Base-by-base conservation (phyloP, 768 basidiomycete species). In the Polyporus arcularius region DNA sequence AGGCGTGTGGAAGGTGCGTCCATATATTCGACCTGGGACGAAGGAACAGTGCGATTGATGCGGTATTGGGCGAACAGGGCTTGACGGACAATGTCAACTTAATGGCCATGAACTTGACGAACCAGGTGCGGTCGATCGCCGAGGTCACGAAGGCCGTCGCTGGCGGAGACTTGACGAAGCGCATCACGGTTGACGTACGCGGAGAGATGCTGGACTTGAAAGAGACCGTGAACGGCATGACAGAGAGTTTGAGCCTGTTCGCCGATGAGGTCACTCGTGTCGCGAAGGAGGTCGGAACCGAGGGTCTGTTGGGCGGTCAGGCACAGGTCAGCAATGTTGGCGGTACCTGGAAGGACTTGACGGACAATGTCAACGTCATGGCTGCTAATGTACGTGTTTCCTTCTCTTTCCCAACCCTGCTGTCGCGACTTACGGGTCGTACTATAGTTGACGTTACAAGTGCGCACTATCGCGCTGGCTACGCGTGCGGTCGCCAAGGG, bases 341-440 rank as follows among this genome's bases (percentile, higher is more conserved):
- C 60, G 97, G 97, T 51, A 96, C 94, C 0, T 98, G 97, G 97
- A 94, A 94, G 78, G 91, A 94, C 71, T 79, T 98, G 76, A 96
- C 95, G 51, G 93, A 96, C 71, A 95, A 93, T 73, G 95, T 97
- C 67, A 97, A 96, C 71, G 85, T 93, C 68, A 96, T 96, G 95
- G 94, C 94, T 43, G 87, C 87, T 43, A 97, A 97, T 68, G 89
- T 92, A 65, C 63, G 87, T 80, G 39, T 35, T 26, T 53, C 47
- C 15, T 45, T 12, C 47, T 50, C 47, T 12, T 41, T 7, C 38
- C 12, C 32, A 40, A 21, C 12, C 9, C 15, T 40, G 26, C 48
- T 32, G 46, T 30, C 4, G 28, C 45, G 28, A 35, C 51, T 52
- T 15, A 55, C 14, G 9, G 28, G 10, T 21, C 42, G 57, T n/a